A percentile compares a stretch with the other conserved stretches of the same genome.
Evolutionary conservation across 345 rosid genomes (phyloP).

Genomic region (Passiflora organensis): DNA sequence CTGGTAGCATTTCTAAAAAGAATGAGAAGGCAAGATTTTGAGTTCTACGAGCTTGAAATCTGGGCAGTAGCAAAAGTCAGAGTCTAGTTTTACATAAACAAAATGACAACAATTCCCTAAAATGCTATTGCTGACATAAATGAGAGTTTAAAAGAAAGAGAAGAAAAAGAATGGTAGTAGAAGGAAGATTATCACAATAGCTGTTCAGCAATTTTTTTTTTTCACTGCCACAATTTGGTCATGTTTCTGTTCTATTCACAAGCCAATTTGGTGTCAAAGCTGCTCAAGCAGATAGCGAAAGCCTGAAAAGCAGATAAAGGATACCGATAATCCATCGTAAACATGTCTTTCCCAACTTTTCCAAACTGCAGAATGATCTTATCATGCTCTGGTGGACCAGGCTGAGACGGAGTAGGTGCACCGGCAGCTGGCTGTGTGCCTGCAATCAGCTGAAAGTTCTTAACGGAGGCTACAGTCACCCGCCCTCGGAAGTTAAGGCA

Average conservation of each 20-base stretch:
- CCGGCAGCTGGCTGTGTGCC: slow-evolving; percentile 38
- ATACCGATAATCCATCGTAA: slow-evolving; percentile 9
- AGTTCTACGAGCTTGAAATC: background rate
- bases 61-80: background rate
- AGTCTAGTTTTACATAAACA: background rate
- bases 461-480: slow-evolving; percentile 62
- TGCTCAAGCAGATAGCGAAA: slow-evolving; percentile 7
- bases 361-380: slow-evolving; percentile 11
- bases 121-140: background rate
- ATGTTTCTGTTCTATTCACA: slow-evolving; percentile 8
- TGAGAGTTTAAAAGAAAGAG: background rate
- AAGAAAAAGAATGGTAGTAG: background rate
- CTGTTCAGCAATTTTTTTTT: background rate
- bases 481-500: slow-evolving; percentile 61
- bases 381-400: slow-evolving; percentile 26
- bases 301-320: slow-evolving; percentile 12
- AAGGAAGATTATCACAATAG: background rate
- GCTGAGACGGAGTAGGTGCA: slow-evolving; percentile 36
- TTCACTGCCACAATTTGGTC: background rate
- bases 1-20: too few species aligned
- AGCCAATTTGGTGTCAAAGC: slow-evolving; percentile 9
- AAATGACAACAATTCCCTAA: background rate
- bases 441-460: slow-evolving; percentile 58
- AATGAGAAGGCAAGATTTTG: background rate
- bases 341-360: slow-evolving; percentile 8